Base-by-base conservation (phyloP, 306 rosid genomes). In the Begonia loranthoides region DNA sequence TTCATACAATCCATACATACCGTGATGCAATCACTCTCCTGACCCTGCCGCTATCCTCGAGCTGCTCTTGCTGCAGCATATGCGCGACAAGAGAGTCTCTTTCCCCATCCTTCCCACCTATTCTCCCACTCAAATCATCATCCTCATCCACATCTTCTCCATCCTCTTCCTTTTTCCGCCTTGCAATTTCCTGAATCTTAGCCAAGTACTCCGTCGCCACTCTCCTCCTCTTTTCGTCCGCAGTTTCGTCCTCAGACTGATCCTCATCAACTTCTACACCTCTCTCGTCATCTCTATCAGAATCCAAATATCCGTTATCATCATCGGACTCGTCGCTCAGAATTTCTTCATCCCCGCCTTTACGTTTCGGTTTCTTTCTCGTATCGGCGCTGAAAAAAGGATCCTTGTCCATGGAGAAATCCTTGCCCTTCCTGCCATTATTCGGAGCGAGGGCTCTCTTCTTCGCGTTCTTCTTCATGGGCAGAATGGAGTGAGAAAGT, bases 1-100 rank as follows among this genome's bases (percentile, higher is more conserved):
- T 3, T 14, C 10, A 13, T 51, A n/a, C 49, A 52, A 50, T 28
- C 36, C 36, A 28, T 28, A 28, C 36, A 4, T 54, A 84, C 97
- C 83, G 83, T 2, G 86, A 78, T 39, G 94, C 94, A 56, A 90
- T 71, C 47, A 66, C 63, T 64, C 83, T 75, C 28, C 99, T 69
- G 9, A 79, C 64, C 9, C 95, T 79, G 5, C 99, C 99, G 12
- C 86, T 86, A 55, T 90, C 94, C 56, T 86, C 94, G 4, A 76
- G 82, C 52, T 83, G 95, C 41, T 86, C 87, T 77, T 83, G 80
- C 49, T 78, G 68, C 69, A 90, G 53, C 44, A 62, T 74, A 76
- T 71, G 61, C 4, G 88, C 83, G 1, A 86, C 64, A n/a, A 82
- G 79, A 4, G 95, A 80, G 51, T 90, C 94, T 16, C 71, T 78